Evolutionary conservation across 2,329 filamentous ascomycete genomes (phyloP).

Genomic region (Camillea tinctor): DNA sequence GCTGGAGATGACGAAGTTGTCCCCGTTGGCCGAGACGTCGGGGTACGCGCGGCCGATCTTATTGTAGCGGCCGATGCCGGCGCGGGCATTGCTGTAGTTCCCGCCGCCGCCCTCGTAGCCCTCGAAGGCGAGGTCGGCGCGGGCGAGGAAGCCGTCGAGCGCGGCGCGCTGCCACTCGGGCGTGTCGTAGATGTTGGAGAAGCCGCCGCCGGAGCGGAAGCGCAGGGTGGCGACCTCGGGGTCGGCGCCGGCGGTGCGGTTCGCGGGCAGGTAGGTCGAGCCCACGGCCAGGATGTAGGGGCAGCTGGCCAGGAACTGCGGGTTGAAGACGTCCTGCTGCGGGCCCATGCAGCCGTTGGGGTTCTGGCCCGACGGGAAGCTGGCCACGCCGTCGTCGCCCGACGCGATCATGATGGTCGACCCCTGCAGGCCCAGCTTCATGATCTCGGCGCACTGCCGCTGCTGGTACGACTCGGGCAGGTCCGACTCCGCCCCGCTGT

Average conservation of each 20-base stretch:
- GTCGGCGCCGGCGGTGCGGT: conserved; percentile 15
- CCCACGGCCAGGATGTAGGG: conserved; percentile 53
- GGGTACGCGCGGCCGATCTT: conserved; percentile 47
- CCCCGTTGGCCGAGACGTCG: conserved; percentile 46
- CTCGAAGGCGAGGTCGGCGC: conserved; percentile 25
- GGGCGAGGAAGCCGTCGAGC: conserved; percentile 27
- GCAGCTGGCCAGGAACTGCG: conserved; percentile 46
- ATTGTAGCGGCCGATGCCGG: conserved; percentile 39
- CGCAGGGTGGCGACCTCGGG: conserved; percentile 16
- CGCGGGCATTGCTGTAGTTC: conserved; percentile 34
- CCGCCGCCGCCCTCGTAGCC: conserved; percentile 34
- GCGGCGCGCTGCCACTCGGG: conserved; percentile 29
- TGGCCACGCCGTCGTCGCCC: conserved; percentile 47
- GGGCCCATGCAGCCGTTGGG: conserved; percentile 39
- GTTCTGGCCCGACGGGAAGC: conserved; percentile 22
- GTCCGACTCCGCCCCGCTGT: conserved; percentile 53
- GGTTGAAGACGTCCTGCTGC: conserved; percentile 44
- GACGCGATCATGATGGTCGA: conserved; percentile 48
- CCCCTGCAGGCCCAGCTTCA: conserved; percentile 52
- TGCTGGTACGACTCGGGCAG: conserved; percentile 54
- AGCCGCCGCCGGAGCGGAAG: conserved; percentile 33
- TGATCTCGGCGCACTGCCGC: conserved; percentile 49
- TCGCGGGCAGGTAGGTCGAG: conserved; percentile 24
- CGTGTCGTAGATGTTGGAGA: conserved; percentile 34
- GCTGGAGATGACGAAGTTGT: conserved; percentile 34